Conservation (phyloP, 75 land plant genomes). For the Sequoia sempervirens region DNA sequence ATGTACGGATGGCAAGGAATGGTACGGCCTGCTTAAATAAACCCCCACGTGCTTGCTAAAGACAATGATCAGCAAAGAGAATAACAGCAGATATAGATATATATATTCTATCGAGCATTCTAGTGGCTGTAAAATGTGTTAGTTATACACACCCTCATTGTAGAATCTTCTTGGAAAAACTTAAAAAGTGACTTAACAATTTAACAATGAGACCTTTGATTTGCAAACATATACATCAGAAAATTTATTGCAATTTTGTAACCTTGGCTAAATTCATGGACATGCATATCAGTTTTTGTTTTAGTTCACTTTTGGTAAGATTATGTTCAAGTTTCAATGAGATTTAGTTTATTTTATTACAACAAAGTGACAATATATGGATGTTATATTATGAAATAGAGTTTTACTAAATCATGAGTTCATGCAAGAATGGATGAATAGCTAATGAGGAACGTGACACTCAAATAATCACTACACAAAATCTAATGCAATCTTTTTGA, state of each 20-base stretch:
- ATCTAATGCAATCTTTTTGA: neutral
- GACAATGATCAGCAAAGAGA: too few species aligned
- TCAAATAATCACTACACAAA: neutral
- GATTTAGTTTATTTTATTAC: too few species aligned
- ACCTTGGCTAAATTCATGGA: neutral
- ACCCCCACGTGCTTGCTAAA: too few species aligned
- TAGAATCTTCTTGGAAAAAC: neutral
- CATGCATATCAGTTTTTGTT: neutral
- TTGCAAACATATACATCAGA: neutral
- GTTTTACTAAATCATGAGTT: neutral
- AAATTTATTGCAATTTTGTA: neutral
- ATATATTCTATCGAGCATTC: neutral
- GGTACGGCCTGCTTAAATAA: too few species aligned
- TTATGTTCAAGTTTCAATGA: too few species aligned
- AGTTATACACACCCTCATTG: neutral
- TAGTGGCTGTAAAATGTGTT: neutral
- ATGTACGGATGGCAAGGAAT: too few species aligned
- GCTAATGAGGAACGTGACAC: neutral
- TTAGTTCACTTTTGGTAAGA: neutral
- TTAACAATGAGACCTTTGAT: neutral
- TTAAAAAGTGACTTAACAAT: neutral
- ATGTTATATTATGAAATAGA: neutral
- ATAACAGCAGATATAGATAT: too few species aligned
- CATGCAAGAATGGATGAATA: neutral
- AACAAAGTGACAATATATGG: neutral